Evolutionary conservation across 306 rosid genomes (phyloP).

Genomic region (Quercus bicolor): DNA sequence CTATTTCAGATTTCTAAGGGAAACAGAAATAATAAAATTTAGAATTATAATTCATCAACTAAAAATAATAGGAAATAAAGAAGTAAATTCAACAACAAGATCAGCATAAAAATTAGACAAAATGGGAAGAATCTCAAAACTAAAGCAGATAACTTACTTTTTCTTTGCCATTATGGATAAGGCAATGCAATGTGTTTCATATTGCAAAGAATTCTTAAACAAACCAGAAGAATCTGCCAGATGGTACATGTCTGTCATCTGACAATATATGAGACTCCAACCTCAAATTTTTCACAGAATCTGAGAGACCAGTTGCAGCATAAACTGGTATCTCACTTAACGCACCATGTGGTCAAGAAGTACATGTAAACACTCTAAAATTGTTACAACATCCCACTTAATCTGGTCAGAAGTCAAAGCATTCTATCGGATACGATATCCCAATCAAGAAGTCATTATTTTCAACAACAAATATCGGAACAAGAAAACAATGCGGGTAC

Average conservation of each 20-base stretch:
- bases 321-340: conserved; percentile 14
- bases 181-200: conserved; percentile 44
- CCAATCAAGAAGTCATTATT: neutral
- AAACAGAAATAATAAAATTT: conserved; percentile 7
- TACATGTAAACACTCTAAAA: conserved; percentile 21
- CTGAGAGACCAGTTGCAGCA: conserved; percentile 35
- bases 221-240: conserved; percentile 43
- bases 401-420: conserved; percentile 22
- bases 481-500: conserved; percentile 7
- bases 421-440: conserved; percentile 4
- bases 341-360: conserved; percentile 12
- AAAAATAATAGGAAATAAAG: neutral
- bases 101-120: neutral
- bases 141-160: conserved; percentile 55
- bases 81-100: conserved; percentile 1
- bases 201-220: conserved; percentile 35
- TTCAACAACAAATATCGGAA: conserved; percentile 22
- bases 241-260: conserved; percentile 28
- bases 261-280: conserved; percentile 29
- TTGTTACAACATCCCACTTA: conserved; percentile 18
- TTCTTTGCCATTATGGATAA: conserved; percentile 31
- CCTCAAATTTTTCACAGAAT: conserved; percentile 38
- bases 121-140: conserved; percentile 1
- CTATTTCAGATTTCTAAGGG: neutral
- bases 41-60: neutral